These are phyloP conservation scores for Betula pendula DNA, from an alignment of 306 rosid species.

Conservation along the genomic window DNA sequence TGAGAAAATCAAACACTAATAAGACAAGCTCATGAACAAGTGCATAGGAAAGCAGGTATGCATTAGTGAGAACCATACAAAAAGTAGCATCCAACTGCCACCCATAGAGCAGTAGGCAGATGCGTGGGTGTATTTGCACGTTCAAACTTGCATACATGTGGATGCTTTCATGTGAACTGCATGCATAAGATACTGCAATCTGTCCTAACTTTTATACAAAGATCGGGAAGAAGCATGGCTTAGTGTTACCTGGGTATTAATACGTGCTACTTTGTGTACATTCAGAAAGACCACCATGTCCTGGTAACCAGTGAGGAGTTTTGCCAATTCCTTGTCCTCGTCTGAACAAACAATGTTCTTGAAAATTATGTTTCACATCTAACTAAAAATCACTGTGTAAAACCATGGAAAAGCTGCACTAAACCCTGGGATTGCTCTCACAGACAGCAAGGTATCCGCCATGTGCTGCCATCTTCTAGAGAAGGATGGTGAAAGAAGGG, in stretches of 20 bases:
- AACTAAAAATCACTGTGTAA: constrained; percentile 1
- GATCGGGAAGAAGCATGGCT: constrained; percentile 5
- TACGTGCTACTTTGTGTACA: constrained; percentile 71
- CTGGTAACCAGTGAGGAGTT: constrained; percentile 89
- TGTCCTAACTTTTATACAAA: not conserved
- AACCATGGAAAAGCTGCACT: constrained; percentile 16
- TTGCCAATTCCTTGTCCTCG: constrained; percentile 81
- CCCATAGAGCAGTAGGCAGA: not conserved
- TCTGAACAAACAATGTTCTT: constrained; percentile 45
- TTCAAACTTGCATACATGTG: not conserved
- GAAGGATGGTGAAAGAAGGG: constrained; percentile 59
- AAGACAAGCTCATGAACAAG: not conserved
- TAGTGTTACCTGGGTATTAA: constrained; percentile 77
- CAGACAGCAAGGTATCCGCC: constrained; percentile 87
- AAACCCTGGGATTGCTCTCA: constrained; percentile 86
- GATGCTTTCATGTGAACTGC: not conserved
- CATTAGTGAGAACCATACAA: not conserved
- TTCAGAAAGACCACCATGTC: constrained; percentile 88
- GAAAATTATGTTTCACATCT: constrained; percentile 17
- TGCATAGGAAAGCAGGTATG: not conserved
- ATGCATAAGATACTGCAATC: not conserved
- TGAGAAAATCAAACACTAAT: no score
- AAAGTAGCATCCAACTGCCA: not conserved
- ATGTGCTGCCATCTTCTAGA: constrained; percentile 86
- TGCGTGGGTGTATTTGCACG: not conserved